Evolutionary conservation across 345 rosid species (phyloP).

Genomic region (Murraya koenigii): DNA sequence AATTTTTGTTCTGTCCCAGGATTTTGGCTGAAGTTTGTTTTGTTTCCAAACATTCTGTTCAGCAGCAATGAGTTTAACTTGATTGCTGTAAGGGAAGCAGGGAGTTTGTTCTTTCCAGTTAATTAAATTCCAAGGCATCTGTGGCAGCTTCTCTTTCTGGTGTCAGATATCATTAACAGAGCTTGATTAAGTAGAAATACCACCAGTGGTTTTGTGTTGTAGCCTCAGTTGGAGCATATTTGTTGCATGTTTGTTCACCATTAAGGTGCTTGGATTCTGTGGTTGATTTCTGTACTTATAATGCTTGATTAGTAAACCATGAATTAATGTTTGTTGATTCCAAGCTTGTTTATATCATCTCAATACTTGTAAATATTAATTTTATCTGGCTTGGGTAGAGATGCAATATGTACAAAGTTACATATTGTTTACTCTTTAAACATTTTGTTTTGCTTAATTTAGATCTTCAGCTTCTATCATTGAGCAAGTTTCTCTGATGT

Average conservation of each 20-base stretch:
- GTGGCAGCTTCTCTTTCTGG: conserved; percentile 6
- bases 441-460: too few relatives aligned
- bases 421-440: too few relatives aligned
- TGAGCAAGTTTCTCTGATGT: too few relatives aligned
- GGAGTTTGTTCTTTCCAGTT: background rate
- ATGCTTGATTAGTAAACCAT: background rate
- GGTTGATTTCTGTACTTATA: background rate
- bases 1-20: conserved; percentile 13
- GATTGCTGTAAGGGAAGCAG: background rate
- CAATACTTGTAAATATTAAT: background rate
- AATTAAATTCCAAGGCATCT: background rate
- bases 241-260: background rate
- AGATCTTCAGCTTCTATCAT: too few relatives aligned
- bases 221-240: background rate
- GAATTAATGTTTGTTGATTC: background rate
- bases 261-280: background rate
- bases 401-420: background rate
- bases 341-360: background rate
- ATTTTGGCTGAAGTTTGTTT: conserved; percentile 3
- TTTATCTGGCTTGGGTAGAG: background rate
- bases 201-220: background rate
- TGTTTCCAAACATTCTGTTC: conserved; percentile 9
- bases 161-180: background rate
- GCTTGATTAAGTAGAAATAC: background rate
- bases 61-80: conserved; percentile 7